These are phyloP conservation scores for Apodospora peruviana DNA, from an alignment of 495 filamentous ascomycete genomes.

Conservation along the genomic window DNA sequence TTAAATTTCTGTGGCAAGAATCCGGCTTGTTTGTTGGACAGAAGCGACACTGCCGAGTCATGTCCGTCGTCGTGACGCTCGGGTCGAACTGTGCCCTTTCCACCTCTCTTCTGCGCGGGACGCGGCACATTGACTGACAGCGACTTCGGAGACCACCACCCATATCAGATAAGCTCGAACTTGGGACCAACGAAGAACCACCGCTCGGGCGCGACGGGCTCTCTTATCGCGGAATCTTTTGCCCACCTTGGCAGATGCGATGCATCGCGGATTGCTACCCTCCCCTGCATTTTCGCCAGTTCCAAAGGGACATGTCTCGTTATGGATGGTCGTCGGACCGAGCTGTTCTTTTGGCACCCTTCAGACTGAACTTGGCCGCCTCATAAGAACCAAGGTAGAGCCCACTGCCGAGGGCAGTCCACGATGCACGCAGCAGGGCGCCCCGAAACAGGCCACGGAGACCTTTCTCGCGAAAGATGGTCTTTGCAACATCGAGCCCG, in stretches of 20 bases:
- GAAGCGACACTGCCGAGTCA: too few species aligned
- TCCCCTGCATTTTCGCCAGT: too few species aligned
- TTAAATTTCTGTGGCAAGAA: background rate
- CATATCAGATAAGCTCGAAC: background rate
- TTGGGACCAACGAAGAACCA: background rate
- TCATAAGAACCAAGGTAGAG: conserved; percentile 86
- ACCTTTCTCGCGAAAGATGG: conserved; percentile 59
- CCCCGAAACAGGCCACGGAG: conserved; percentile 71
- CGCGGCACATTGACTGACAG: background rate
- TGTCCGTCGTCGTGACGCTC: too few species aligned
- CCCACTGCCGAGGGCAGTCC: conserved; percentile 76
- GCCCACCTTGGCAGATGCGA: background rate
- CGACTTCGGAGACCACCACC: background rate
- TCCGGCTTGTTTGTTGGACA: too few species aligned
- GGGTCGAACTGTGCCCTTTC: background rate
- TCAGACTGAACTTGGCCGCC: conserved; percentile 65
- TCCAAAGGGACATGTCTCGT: too few species aligned
- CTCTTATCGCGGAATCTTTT: background rate
- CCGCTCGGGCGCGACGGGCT: background rate
- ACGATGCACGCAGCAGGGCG: conserved; percentile 65
- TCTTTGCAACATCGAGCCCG: conserved; percentile 52
- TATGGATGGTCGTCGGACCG: background rate
- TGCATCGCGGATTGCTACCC: background rate
- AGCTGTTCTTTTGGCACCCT: conserved; percentile 4
- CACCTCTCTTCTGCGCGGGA: background rate